Conservation (phyloP, 2,329 filamentous ascomycete species). For the Diatrype stigma region DNA sequence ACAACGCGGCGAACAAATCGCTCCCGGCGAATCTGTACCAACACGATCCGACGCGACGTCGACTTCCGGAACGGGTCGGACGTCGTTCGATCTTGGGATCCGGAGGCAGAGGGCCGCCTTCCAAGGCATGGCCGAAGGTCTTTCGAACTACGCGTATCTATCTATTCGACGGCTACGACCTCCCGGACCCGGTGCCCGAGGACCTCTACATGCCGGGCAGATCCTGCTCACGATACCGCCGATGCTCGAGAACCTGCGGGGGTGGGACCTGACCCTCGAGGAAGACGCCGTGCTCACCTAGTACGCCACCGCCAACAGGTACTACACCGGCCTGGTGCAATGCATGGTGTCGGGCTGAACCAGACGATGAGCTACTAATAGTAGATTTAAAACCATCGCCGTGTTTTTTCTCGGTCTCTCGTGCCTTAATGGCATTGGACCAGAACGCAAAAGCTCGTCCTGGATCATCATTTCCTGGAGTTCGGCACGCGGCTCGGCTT, state of each 20-base stretch:
- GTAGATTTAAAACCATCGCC: too few species aligned
- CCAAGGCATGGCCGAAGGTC: not conserved
- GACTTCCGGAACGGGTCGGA: constrained; percentile 1
- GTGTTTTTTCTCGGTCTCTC: too few species aligned
- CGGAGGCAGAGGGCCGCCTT: not conserved
- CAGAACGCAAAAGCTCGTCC: too few species aligned
- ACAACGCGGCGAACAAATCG: not conserved
- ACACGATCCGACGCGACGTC: not conserved
- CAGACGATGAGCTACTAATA: not conserved
- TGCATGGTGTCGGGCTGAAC: not conserved
- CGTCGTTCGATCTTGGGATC: not conserved
- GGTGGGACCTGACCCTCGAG: not conserved
- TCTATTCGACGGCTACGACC: not conserved
- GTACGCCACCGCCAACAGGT: not conserved
- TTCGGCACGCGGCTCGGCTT: too few species aligned
- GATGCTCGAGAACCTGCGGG: not conserved
- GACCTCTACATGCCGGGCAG: not conserved
- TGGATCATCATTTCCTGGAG: too few species aligned
- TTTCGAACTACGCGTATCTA: not conserved
- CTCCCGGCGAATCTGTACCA: not conserved
- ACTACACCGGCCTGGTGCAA: not conserved
- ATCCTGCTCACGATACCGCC: not conserved
- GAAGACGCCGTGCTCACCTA: not conserved
- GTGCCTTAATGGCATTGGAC: too few species aligned
- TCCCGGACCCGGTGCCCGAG: not conserved